Evolutionary conservation across 2,329 filamentous ascomycete species (phyloP).

Genomic region (Stromatinia cepivora): DNA sequence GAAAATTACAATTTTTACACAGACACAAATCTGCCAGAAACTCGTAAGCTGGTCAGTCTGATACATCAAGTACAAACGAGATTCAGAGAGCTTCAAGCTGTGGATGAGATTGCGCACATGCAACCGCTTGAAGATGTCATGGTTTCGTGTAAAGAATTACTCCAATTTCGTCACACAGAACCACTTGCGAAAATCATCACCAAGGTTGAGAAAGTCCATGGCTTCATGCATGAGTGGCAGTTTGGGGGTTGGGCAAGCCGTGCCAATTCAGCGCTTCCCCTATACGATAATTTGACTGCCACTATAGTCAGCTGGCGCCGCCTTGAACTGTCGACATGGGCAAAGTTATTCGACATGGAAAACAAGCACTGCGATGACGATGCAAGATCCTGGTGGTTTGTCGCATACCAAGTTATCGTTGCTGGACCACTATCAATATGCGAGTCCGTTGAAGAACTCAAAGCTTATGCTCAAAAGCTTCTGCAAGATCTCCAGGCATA

Average conservation of each 20-base stretch:
- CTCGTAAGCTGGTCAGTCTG: slow-evolving; percentile 69
- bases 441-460: slow-evolving; percentile 58
- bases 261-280: slow-evolving; percentile 65
- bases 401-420: slow-evolving; percentile 88
- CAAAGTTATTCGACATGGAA: slow-evolving; percentile 83
- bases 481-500: slow-evolving; percentile 78
- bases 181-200: slow-evolving; percentile 84
- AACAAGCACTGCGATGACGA: slow-evolving; percentile 71
- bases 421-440: slow-evolving; percentile 69
- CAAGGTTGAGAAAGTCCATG: slow-evolving; percentile 84
- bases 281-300: slow-evolving; percentile 77
- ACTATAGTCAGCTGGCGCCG: slow-evolving; percentile 87
- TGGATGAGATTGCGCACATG: slow-evolving; percentile 69
- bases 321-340: slow-evolving; percentile 90
- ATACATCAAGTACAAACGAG: slow-evolving; percentile 67
- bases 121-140: slow-evolving; percentile 78
- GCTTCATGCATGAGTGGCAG: slow-evolving; percentile 90
- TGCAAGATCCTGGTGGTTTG: slow-evolving; percentile 92
- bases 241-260: slow-evolving; percentile 79
- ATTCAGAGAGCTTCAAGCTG: slow-evolving; percentile 68
- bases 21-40: slow-evolving; percentile 74
- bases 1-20: slow-evolving; percentile 84
- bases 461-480: slow-evolving; percentile 64
- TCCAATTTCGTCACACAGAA: slow-evolving; percentile 75
- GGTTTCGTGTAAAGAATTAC: slow-evolving; percentile 68